These are phyloP conservation scores for Malassezia pachydermatis DNA, from an alignment of 1,284 basidiomycete species.

Conservation along the genomic window DNA sequence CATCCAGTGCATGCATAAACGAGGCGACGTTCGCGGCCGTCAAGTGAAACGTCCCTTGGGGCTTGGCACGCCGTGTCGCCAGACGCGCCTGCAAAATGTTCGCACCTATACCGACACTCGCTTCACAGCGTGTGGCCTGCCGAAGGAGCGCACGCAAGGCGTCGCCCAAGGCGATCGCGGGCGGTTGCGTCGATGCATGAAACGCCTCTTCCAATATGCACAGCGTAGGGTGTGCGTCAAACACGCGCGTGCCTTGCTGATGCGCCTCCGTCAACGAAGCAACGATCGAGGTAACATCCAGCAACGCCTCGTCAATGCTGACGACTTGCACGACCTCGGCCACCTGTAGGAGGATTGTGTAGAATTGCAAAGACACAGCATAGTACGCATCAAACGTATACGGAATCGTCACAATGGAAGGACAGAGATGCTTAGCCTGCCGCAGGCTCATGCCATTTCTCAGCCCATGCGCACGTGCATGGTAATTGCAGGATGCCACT, in stretches of 20 bases:
- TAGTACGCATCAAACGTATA: conserved; percentile 65
- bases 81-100: conserved; percentile 86
- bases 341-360: conserved; percentile 76
- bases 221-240: no score
- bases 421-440: conserved; percentile 34
- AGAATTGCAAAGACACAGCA: conserved; percentile 66
- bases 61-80: conserved; percentile 82
- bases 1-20: conserved; percentile 65
- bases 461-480: conserved; percentile 75
- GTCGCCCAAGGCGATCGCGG: conserved; percentile 54
- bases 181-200: not conserved
- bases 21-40: conserved; percentile 52
- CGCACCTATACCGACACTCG: conserved; percentile 69
- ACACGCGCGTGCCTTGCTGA: not conserved
- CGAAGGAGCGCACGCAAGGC: conserved; percentile 66
- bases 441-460: conserved; percentile 82
- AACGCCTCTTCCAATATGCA: not conserved
- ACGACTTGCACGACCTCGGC: conserved; percentile 89
- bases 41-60: conserved; percentile 71
- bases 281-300: conserved; percentile 61
- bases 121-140: conserved; percentile 70
- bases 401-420: conserved; percentile 63
- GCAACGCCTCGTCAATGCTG: conserved; percentile 86
- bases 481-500: conserved; percentile 87
- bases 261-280: not conserved